Base-by-base conservation (phyloP, 176 grass and related monocot species). In the Tillandsia fasciculata region DNA sequence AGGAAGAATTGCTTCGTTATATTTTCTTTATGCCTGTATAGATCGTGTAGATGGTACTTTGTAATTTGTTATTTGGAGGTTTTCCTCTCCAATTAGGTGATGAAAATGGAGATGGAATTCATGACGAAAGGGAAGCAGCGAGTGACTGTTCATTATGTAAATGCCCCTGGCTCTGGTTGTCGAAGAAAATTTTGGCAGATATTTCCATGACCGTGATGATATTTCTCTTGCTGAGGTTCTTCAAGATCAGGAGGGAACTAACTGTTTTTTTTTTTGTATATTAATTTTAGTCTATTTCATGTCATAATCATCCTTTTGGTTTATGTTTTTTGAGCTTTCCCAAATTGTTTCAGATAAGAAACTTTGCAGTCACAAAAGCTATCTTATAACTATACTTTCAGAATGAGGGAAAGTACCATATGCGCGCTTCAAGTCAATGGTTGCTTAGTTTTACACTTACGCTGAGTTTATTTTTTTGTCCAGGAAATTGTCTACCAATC, bases 401-500 rank as follows among this genome's bases (percentile, higher is more conserved):
- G 0, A 61, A 42, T 3, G 7, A 42, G 33, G 33, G 33, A 42
- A 42, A 3, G 33, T 42, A 6, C 33, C 33, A 42, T 42, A 42
- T 42, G 33, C 33, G 20, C 20, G 0, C 33, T 42, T 42, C 33
- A 42, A 42, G 33, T 42, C 33, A 42, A 42, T 42, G 33, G 5
- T 42, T 61, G 56, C 15, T 9, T 61, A 18, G 56, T 61, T 42
- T 42, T 3, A 42, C 4, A 42, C 33, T 42, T 61, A n/a, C 2
- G 8, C 56, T 61, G 17, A 61, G 56, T 18, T 61, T 15, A 18
- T 65, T 70, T 64, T 20, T 49, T 3, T 71, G 3, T 64, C 71
- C 81, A 95, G 91, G 91, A 95, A 87, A 83, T 86, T 68, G 64
- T 84, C 64, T 86, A 84, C 71, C 78, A 89, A 50, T 75, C 85